Base-by-base conservation (phyloP, 768 basidiomycete genomes). In the Macrocybe gigantea region DNA sequence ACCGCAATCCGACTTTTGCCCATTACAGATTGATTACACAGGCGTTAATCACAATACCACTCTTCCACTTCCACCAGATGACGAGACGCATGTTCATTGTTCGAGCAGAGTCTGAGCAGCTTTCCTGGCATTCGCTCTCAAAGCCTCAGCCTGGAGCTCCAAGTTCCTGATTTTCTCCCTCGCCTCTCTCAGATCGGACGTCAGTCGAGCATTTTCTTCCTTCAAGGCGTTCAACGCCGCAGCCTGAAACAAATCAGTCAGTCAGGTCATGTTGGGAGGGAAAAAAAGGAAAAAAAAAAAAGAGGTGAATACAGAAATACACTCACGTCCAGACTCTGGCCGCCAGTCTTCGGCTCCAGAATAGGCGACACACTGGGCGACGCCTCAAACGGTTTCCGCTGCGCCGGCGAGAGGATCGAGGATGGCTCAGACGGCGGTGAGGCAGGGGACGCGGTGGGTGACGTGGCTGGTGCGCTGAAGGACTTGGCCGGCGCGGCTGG, bases 121-220 rank as follows among this genome's bases (percentile, higher is more conserved):
- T 59, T 79, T 86, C 57, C 79, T 73, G 48, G 88, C 86, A 57
- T 91, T 92, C 12, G 82, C 81, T 49, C 77, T 77, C 53, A 88
- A 63, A 10, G 74, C 72, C 67, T 93, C 89, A 13, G 92, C 79
- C 67, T 90, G 86, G 49, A 93, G 61, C 67, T 93, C 91, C 43
- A 94, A 65, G 56, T 84, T 84, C 49, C 93, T 73, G 45, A 94
- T 92, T 69, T 86, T 80, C 64, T 83, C 82, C 35, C 85, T 75
- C 33, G 88, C 85, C 22, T 91, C 90, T 30, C 89, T 77, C 39
- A 94, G 74, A 56, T 91, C 87, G 2, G 64, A 62, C 9, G 63
- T 75, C 46, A 93, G 72, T 2, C 71, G 73, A 1, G 71, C 70
- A 53, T 88, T 90, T 60, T 93, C 87, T 22, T 67, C 64, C 49